These are phyloP conservation scores for Litsea cubeba DNA, from an alignment of 164 flowering plant species.

Conservation along the genomic window DNA sequence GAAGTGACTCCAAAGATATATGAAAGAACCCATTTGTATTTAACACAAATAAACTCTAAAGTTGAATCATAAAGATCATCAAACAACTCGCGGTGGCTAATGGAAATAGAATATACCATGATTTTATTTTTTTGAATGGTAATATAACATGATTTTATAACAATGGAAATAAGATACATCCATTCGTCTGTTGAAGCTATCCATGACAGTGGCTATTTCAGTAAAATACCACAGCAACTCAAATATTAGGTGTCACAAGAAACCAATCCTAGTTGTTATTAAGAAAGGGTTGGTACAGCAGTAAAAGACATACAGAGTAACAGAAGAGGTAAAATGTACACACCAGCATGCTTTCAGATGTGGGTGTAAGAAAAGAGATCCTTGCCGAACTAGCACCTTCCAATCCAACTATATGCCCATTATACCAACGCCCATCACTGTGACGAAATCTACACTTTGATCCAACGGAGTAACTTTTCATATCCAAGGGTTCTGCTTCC, in stretches of 20 bases:
- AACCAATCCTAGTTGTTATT: neutral
- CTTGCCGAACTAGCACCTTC: conserved; percentile 53
- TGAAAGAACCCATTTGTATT: too few species aligned
- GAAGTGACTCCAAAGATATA: too few species aligned
- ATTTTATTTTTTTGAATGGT: too few species aligned
- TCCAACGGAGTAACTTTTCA: conserved; percentile 41
- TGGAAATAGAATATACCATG: too few species aligned
- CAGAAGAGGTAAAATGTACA: conserved; percentile 13
- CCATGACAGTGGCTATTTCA: neutral
- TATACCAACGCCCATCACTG: conserved; percentile 89
- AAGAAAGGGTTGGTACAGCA: neutral
- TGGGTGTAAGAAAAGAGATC: conserved; percentile 81
- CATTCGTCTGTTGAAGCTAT: neutral
- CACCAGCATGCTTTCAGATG: conserved; percentile 87
- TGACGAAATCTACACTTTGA: conserved; percentile 89
- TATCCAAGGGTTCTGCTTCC: conserved; percentile 52
- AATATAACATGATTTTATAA: too few species aligned
- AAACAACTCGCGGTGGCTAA: too few species aligned
- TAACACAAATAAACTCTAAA: too few species aligned
- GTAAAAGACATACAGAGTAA: neutral
- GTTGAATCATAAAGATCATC: too few species aligned
- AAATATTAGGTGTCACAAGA: neutral
- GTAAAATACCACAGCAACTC: neutral
- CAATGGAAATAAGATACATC: neutral
- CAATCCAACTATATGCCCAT: conserved; percentile 56